phyloP scores from a whole-genome alignment of 2,329 filamentous ascomycete species.

The Phyllosticta citrichinensis region DNA sequence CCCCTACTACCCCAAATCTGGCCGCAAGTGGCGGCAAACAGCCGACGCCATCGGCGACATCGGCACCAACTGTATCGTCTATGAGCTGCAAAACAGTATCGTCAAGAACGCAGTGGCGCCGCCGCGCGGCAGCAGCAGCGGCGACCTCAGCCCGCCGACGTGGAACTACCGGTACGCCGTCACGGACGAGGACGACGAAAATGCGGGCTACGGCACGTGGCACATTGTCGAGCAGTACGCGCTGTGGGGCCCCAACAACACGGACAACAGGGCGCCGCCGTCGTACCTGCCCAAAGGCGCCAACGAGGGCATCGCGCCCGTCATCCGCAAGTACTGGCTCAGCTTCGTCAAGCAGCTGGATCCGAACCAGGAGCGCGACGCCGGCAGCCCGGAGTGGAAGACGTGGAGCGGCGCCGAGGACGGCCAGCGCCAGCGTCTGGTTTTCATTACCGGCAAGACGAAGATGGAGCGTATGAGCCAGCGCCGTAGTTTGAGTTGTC shows the following conservation, averaged over 20 bases:
- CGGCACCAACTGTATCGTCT: constrained; percentile 47
- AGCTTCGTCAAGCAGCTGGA: constrained; percentile 59
- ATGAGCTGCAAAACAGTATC: constrained; percentile 42
- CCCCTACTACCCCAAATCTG: constrained; percentile 43
- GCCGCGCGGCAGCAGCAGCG: constrained; percentile 37
- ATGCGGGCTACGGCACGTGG: constrained; percentile 50
- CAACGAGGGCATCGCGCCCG: constrained; percentile 48
- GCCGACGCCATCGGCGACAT: constrained; percentile 43
- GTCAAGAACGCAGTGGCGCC: constrained; percentile 32
- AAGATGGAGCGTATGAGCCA: constrained; percentile 29
- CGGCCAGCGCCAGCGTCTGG: constrained; percentile 18
- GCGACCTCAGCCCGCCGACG: constrained; percentile 18
- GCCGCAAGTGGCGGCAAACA: constrained; percentile 49
- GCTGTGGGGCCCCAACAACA: constrained; percentile 55
- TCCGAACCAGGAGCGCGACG: constrained; percentile 48
- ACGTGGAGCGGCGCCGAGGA: constrained; percentile 25
- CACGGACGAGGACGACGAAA: constrained; percentile 44
- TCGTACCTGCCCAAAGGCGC: constrained; percentile 43
- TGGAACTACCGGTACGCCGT: constrained; percentile 67
- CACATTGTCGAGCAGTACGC: constrained; percentile 58
- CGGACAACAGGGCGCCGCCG: constrained; percentile 37
- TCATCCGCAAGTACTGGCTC: constrained; percentile 63
- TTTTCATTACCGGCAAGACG: constrained; percentile 31
- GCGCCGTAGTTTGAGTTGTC: neutral
- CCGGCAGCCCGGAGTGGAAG: constrained; percentile 43